phyloP scores from a whole-genome alignment of 2,329 filamentous ascomycete genomes.

The Arthrobotrys sinensis region DNA sequence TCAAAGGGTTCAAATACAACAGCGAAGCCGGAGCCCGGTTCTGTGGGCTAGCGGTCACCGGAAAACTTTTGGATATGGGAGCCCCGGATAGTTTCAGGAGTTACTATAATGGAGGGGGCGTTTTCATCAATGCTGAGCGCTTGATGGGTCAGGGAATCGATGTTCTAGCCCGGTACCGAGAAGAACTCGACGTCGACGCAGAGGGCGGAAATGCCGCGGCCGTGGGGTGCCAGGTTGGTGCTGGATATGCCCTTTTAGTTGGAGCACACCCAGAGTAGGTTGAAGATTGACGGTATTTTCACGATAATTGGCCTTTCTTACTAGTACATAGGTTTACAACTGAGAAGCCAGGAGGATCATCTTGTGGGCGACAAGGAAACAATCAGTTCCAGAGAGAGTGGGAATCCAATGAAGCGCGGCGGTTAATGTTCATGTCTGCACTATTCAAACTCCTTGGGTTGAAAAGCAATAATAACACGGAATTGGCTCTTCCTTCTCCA shows the following conservation, averaged over 20 bases:
- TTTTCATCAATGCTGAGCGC: conserved; percentile 85
- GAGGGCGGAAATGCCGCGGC: conserved; percentile 84
- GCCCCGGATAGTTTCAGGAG: conserved; percentile 77
- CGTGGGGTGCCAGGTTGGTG: conserved; percentile 85
- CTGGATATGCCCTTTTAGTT: conserved; percentile 83
- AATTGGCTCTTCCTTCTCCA: conserved; percentile 73
- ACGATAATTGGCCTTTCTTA: background rate
- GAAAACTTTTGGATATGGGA: conserved; percentile 66
- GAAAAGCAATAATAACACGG: conserved; percentile 73
- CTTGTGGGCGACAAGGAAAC: conserved; percentile 64
- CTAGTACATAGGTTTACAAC: conserved; percentile 79
- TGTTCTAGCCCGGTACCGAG: conserved; percentile 84
- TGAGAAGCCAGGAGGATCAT: conserved; percentile 79
- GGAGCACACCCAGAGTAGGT: conserved; percentile 92
- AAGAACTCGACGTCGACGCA: conserved; percentile 81
- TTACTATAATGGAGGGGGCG: conserved; percentile 95
- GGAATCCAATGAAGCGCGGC: conserved; percentile 77
- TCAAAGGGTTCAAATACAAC: conserved; percentile 89
- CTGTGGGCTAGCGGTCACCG: conserved; percentile 77
- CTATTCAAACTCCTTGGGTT: conserved; percentile 86
- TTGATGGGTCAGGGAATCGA: conserved; percentile 78
- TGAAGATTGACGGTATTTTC: conserved; percentile 63
- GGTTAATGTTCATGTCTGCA: conserved; percentile 82
- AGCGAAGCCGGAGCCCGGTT: conserved; percentile 88
- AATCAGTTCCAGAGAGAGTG: conserved; percentile 78